Evolutionary conservation across 257 asterid species (phyloP).

Genomic region (Cordia subcordata): DNA sequence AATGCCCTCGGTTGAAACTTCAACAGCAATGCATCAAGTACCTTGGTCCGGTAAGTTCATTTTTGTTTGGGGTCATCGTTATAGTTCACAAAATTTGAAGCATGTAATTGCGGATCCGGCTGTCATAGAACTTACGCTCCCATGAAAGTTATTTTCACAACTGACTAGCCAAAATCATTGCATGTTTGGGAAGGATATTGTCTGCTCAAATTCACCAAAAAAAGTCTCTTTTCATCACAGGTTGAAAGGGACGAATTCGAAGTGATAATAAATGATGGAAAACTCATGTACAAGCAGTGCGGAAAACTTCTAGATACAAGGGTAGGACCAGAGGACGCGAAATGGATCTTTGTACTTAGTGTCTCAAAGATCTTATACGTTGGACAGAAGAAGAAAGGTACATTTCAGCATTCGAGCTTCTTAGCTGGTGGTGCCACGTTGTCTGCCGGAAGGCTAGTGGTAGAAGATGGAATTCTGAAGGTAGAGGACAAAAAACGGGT

Average conservation of each 20-base stretch:
- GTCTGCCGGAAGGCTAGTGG: constrained; percentile 80
- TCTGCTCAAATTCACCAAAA: background rate
- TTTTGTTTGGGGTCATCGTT: background rate
- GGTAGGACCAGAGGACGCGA: constrained; percentile 54
- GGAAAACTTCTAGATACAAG: constrained; percentile 59
- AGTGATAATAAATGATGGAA: constrained; percentile 52
- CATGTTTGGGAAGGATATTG: background rate
- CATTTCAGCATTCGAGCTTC: constrained; percentile 89
- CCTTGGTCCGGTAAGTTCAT: constrained; percentile 71
- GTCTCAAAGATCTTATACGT: constrained; percentile 56
- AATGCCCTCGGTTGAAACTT: constrained; percentile 66
- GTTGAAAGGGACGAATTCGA: constrained; percentile 62
- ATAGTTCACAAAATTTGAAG: background rate
- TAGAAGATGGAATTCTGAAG: constrained; percentile 73
- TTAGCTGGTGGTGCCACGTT: constrained; percentile 92
- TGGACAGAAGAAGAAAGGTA: constrained; percentile 75
- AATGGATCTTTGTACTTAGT: constrained; percentile 92
- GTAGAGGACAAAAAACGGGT: constrained; percentile 22
- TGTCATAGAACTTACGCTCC: background rate
- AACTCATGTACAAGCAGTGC: constrained; percentile 47
- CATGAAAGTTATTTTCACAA: no score
- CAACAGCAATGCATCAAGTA: constrained; percentile 84
- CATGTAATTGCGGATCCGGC: background rate
- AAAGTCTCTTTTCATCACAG: constrained; percentile 28
- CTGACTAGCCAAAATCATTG: no score